Evolutionary conservation across 352 stramenopile species (phyloP).

Genomic region (Phytophthora kernoviae): DNA sequence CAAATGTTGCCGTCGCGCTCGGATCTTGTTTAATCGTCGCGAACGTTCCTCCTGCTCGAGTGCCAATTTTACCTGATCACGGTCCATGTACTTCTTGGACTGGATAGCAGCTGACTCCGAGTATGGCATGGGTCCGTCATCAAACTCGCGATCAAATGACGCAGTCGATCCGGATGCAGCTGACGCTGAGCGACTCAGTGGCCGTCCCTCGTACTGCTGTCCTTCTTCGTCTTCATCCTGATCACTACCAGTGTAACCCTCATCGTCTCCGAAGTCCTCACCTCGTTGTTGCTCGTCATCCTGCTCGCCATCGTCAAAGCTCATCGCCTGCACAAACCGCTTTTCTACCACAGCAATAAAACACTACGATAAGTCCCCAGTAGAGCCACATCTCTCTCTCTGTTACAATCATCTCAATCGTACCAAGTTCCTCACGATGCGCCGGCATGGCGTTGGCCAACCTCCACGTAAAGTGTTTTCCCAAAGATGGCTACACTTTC

Average conservation of each 20-base stretch:
- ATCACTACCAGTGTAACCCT: slow-evolving; percentile 8
- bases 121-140: slow-evolving; percentile 41
- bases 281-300: slow-evolving; percentile 36
- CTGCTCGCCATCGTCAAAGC: slow-evolving; percentile 28
- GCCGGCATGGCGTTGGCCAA: slow-evolving; percentile 32
- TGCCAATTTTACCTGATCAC: slow-evolving; percentile 65
- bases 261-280: slow-evolving; percentile 14
- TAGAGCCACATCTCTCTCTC: neutral
- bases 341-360: slow-evolving; percentile 36
- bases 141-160: slow-evolving; percentile 32
- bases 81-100: slow-evolving; percentile 79
- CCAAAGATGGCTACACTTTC: slow-evolving; percentile 16
- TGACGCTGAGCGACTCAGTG: slow-evolving; percentile 31
- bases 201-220: slow-evolving; percentile 5
- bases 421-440: slow-evolving; percentile 51
- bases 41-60: slow-evolving; percentile 66
- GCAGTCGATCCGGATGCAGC: slow-evolving; percentile 22
- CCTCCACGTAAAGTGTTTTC: slow-evolving; percentile 4
- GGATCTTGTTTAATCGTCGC: slow-evolving; percentile 64
- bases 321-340: slow-evolving; percentile 44
- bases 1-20: slow-evolving; percentile 60
- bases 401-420: neutral
- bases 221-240: slow-evolving; percentile 4
- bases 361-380: neutral
- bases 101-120: slow-evolving; percentile 78